These are phyloP conservation scores for Mycena galericulata DNA, from an alignment of 768 basidiomycete species.

Conservation along the genomic window DNA sequence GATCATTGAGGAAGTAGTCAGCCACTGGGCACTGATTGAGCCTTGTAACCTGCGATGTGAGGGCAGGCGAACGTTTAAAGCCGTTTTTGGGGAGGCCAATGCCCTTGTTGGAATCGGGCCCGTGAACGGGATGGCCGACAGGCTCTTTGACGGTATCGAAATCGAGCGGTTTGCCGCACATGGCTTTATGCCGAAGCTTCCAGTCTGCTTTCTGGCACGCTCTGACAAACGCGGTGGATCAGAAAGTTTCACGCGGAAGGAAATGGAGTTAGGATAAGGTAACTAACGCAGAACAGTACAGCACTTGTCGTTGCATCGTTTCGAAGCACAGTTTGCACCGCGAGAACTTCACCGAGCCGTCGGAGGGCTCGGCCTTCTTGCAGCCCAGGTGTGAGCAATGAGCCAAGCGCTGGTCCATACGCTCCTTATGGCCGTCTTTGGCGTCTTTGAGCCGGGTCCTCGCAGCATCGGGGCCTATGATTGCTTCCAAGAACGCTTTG, in stretches of 20 bases:
- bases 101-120: background rate
- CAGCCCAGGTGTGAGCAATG: background rate
- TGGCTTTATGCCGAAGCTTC: slow-evolving; percentile 14
- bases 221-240: background rate
- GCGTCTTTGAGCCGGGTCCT: background rate
- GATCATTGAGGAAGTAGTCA: background rate
- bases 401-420: background rate
- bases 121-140: background rate
- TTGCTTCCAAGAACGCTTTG: background rate
- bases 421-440: background rate
- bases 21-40: background rate
- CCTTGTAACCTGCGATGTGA: background rate
- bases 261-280: background rate
- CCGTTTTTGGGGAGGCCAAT: background rate
- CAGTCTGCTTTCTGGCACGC: slow-evolving; percentile 22
- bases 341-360: slow-evolving; percentile 8
- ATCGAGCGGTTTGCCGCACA: slow-evolving; percentile 20
- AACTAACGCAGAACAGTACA: slow-evolving; percentile 30
- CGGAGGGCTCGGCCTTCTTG: background rate
- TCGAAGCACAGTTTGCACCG: slow-evolving; percentile 25
- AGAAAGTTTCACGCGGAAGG: background rate
- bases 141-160: slow-evolving; percentile 3
- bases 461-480: background rate
- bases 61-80: background rate
- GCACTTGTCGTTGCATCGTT: slow-evolving; percentile 23